Conservation (phyloP, 2,329 filamentous ascomycete genomes). For the Didymella segeticola region DNA sequence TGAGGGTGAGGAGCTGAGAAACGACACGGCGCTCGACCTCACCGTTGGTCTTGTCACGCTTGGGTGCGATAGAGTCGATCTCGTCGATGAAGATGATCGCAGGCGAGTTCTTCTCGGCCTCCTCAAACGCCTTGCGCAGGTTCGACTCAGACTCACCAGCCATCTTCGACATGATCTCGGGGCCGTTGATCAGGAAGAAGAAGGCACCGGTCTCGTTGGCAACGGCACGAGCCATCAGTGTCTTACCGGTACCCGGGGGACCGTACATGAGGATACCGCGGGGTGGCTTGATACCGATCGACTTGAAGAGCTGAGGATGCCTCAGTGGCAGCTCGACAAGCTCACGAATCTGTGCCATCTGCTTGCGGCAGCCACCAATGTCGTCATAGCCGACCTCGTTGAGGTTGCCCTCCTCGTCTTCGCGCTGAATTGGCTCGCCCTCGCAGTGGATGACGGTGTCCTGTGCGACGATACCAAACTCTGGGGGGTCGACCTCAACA, state of each 20-base stretch:
- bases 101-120: conserved; percentile 98
- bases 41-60: conserved; percentile 99
- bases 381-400: conserved; percentile 99
- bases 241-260: conserved; percentile 99
- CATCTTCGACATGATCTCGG: conserved; percentile 99
- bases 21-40: conserved; percentile 99
- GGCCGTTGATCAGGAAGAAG: conserved; percentile 99
- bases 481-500: conserved; percentile 95
- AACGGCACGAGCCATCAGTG: conserved; percentile 96
- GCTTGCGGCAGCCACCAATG: conserved; percentile 98
- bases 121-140: conserved; percentile 97
- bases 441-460: conserved; percentile 99
- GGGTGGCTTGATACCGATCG: conserved; percentile 98
- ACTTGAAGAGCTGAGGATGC: conserved; percentile 99
- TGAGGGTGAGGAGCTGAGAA: conserved; percentile 93
- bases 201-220: conserved; percentile 99
- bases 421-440: conserved; percentile 94
- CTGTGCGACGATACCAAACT: conserved; percentile 98
- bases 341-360: conserved; percentile 99
- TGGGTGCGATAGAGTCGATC: conserved; percentile 98
- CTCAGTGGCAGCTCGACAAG: conserved; percentile 96
- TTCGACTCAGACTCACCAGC: conserved; percentile 99
- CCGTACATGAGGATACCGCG: conserved; percentile 94
- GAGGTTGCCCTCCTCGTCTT: conserved; percentile 98
- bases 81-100: conserved; percentile 99